Evolutionary conservation across 129 eudicot species (phyloP), one percentile per base, ranked within the genome.

Genomic region (Saussurea involucrata): DNA sequence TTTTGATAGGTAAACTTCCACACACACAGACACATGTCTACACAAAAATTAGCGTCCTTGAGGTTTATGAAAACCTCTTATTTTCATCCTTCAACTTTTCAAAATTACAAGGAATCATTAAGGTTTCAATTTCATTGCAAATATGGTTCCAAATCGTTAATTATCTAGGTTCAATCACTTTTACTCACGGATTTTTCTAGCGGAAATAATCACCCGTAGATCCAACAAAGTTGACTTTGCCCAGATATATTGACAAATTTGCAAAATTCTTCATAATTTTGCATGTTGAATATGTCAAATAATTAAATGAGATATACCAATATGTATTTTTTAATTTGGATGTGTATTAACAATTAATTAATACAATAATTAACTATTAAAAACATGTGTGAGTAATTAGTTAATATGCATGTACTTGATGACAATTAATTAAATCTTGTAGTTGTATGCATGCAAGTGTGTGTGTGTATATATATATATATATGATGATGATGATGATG

Each of bases 1-100:
- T 24, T 72, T 55, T 72, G 25, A 66, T 72, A 57, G 67, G 77
- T 73, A 73, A 58, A 32, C 77, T 57, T 57, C 77, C 68, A 73
- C 53, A 72, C 24, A 66, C 32, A 65, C 20, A 28, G 8, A 42
- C 13, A 42, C 55, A 44, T 46, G 6, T 46, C 0, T 8, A 37
- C 12, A 37, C 8, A 37, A 37, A 31, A 46, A 49, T 15, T 49
- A 53, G 1, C 6, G 13, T 53, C 22, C 61, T 9, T 17, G 10
- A 49, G 9, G 61, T 53, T 53, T 53, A 17, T 53, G 22, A 53
- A 53, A 53, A 53, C 0, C 61, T 46, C 57, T 53, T 53, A 17
- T 17, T 53, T 53, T 53, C 61, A n/a, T 53, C 44, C 61, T 53
- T 10, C 17, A 53, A 53, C 22, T 53, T 53, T 53, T 17, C 61